Base-by-base conservation (phyloP, 2,329 filamentous ascomycete genomes). In the Aureobasidium melanogenum region DNA sequence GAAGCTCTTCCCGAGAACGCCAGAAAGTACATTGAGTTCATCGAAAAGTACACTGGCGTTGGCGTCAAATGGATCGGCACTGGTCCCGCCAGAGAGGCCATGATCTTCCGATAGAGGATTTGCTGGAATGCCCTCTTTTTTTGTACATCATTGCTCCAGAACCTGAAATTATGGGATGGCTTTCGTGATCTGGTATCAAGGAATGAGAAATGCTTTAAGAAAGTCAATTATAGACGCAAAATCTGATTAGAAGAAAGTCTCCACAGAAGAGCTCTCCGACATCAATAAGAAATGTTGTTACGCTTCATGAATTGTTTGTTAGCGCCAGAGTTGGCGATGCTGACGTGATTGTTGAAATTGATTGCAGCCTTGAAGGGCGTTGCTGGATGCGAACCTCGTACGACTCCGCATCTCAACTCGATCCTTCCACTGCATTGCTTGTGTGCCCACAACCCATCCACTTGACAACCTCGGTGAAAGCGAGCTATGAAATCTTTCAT, bases 61-160 rank as follows among this genome's bases (percentile, higher is more conserved):
- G 80, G 79, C 72, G 76, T 87, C 64, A 82, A 81, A 71, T 88
- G 81, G 72, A 84, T 89, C 67, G 86, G 86, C 48, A 86, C 86
- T 22, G 86, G 86, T 7, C 85, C 84, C 41, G 82, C 80, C 50
- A 78, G 85, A 62, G 84, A 88, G 68, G 81, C 82, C 69, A 86
- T 87, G 82, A 83, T 88, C n/a, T 59, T 56, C 34, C 52, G 61
- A 48, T 62, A 62, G 50, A 55, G 26, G 28, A 39, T 36, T 17
- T 32, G 34, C 28, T 41, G 32, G n/a, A 41, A 44, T 19, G 54
- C 39, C 41, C 41, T 47, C 22, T 44, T 12, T 5, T 52, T 41
- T 41, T 44, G 38, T 56, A 44, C 52, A 34, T 44, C n/a, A 30
- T 44, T 54, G 36, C 51, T 24, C 38, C 15, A 14, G 22, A 36